Conservation (phyloP, 192 early-diverging fungal genomes). For the Pilaira anomala region DNA sequence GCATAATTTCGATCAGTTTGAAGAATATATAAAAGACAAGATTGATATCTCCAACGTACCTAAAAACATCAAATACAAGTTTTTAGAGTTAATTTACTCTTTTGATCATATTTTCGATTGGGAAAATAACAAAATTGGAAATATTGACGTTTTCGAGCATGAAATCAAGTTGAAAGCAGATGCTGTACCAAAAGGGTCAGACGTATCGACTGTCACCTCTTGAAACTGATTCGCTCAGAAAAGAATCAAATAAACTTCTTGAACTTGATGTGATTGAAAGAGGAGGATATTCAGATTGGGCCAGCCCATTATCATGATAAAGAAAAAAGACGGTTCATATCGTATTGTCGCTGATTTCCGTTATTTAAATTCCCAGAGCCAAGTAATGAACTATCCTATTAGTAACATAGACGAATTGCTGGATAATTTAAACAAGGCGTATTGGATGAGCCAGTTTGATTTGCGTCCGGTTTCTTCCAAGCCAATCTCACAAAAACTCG, state of each 20-base stretch:
- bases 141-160: not conserved
- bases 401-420: conserved; percentile 49
- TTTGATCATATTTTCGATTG: not conserved
- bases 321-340: not conserved
- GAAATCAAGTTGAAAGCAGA: not conserved
- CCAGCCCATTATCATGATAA: not conserved
- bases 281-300: not conserved
- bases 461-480: conserved; percentile 41
- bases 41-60: too few relatives aligned
- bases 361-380: too few relatives aligned
- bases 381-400: too few relatives aligned
- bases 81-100: not conserved
- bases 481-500: conserved; percentile 33
- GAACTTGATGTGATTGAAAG: conserved; percentile 7
- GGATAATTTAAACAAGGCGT: conserved; percentile 26
- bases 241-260: not conserved
- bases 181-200: not conserved
- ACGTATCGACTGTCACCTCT: not conserved
- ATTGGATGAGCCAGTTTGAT: conserved; percentile 46
- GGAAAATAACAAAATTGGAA: not conserved
- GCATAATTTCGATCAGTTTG: too few relatives aligned
- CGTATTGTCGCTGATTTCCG: conserved; percentile 38
- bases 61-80: not conserved
- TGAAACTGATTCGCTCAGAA: not conserved
- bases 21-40: too few relatives aligned